Base-by-base conservation (phyloP, 495 filamentous ascomycete species). In the Trichoderma reesei region DNA sequence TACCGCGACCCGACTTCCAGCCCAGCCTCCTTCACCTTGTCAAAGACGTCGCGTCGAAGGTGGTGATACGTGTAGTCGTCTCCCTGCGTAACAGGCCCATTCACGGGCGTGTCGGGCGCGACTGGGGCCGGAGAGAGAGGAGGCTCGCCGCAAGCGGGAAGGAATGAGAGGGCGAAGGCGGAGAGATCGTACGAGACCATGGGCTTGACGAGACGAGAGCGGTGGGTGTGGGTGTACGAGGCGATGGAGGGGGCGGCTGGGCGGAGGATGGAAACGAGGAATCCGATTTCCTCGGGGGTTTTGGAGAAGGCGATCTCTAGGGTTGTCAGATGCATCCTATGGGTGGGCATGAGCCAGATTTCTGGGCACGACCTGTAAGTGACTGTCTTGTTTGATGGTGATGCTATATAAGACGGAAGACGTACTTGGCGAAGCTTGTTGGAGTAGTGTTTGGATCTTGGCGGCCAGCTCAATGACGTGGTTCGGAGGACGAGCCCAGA, bases 51-150 rank as follows among this genome's bases (percentile, higher is more conserved):
- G 3, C 88, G 79, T 1, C 93, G 85, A 5, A 98, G 84, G 73
- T 97, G 92, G 68, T 96, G 93, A 73, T 96, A 98, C 3, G 89
- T 90, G 73, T 90, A 97, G 0, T 36, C 42, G 65, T 90, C 87
- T 8, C 80, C 75, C 16, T 72, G 67, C 14, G 74, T 68, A 3
- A 59, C 60, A 26, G 62, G 66, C 8, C 46, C 59, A 18, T 51
- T 67, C 14, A 39, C 59, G 26, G 62, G 65, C 33, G 66, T 60
- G 61, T 69, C 66, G 11, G 74, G 69, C 48, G 71, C 68, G 13
- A 68, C 65, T 5, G 76, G 68, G 60, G 71, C 34, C 1, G 76
- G 78, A n/a, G 78, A 78, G 31, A 73, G 54, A 4, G 74, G 68
- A 5, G 68, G 72, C 70, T 87, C 85, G 16, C 80, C 85, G 2